Evolutionary conservation across 306 rosid species (phyloP), one percentile per base, ranked within the genome.

Genomic region (Gillenia trifoliata): DNA sequence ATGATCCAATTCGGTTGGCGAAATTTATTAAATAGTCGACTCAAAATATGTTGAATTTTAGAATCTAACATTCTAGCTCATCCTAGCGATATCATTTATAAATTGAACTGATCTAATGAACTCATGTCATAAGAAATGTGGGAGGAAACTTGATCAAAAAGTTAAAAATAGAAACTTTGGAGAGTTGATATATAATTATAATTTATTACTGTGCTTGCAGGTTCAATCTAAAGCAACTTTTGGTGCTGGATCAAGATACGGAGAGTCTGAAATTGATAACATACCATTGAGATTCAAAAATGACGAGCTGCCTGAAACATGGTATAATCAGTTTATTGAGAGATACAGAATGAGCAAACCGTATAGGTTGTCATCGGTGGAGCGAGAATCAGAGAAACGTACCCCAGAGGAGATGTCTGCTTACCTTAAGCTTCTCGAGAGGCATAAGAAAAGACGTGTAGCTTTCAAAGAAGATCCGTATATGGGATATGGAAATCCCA

Each of bases 251-350:
- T 79, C 85, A 13, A 88, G 97, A 83, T 88, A 81, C 75, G 87
- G 77, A 34, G 97, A 91, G 26, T 84, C 91, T 64, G 96, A 89
- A 64, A 71, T 71, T 66, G 93, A 85, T 69, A 78, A 81, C 70
- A 38, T 79, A 54, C 45, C 87, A 20, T 83, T 75, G 36, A 89
- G 90, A 67, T 85, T 75, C 55, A 85, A 86, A 82, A 88, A 74
- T 54, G 91, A 83, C 1, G 92, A 87, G 52, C 88, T 90, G 22
- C 91, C 95, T 45, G 97, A 91, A 77, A 83, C 88, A 9, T 94
- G 98, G 98, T 91, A 91, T 74, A 83, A 68, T 87, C 98, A 90
- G 78, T 85, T 80, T 68, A 80, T 81, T 68, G 97, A 91, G 64
- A 91, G 82, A 74, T 85, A 83, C 26, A 86, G 85, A 74, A 80